Evolutionary conservation across 306 rosid species (phyloP).

Genomic region (Malus sieversii): DNA sequence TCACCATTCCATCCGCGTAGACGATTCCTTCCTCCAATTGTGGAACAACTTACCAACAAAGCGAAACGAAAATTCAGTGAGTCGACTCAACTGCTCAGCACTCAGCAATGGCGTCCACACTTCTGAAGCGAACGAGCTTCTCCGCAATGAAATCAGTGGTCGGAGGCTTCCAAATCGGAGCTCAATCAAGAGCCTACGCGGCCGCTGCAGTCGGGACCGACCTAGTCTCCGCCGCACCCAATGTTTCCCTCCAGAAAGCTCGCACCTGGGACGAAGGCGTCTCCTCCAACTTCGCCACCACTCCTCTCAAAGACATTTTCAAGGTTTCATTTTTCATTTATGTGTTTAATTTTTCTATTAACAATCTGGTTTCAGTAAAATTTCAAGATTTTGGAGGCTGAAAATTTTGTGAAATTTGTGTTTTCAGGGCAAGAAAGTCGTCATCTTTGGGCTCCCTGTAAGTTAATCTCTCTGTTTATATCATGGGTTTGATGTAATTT

Average conservation of each 20-base stretch:
- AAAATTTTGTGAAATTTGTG: background rate
- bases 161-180: conserved; percentile 22
- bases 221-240: conserved; percentile 59
- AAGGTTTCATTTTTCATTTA: conserved; percentile 33
- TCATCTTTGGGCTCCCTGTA: conserved; percentile 95
- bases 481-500: no score
- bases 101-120: conserved; percentile 49
- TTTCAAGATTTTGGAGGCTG: background rate
- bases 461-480: conserved; percentile 16
- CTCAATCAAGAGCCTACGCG: conserved; percentile 40
- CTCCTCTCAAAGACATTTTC: conserved; percentile 73
- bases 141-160: conserved; percentile 32
- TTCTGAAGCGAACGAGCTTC: conserved; percentile 42
- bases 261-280: conserved; percentile 90
- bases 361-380: background rate
- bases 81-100: background rate
- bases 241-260: conserved; percentile 85
- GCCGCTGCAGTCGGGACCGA: conserved; percentile 63
- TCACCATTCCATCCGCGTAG: background rate
- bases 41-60: background rate
- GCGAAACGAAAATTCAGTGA: background rate
- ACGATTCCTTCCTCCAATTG: background rate
- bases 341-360: background rate
- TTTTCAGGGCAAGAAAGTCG: conserved; percentile 74
- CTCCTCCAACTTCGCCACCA: conserved; percentile 74